phyloP scores from a whole-genome alignment of 192 early-diverging fungal species.

The Coemansia sp. region DNA sequence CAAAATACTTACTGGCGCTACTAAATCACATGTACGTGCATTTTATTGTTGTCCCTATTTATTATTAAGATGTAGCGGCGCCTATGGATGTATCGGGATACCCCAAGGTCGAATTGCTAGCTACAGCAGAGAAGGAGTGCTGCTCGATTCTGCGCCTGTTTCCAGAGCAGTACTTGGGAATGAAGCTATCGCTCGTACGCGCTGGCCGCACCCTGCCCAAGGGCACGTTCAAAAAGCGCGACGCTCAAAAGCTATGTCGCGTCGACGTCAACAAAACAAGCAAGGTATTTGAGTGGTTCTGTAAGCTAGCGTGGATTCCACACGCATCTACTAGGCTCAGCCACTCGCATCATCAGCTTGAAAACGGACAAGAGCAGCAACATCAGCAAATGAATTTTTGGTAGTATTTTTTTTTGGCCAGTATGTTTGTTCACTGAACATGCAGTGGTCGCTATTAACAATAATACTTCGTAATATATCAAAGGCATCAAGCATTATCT shows the following conservation, averaged over 20 bases:
- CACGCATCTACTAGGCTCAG: slow-evolving; percentile 15
- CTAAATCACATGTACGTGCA: slow-evolving; percentile 13
- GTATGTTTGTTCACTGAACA: not conserved
- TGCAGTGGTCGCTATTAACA: not conserved
- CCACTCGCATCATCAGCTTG: not conserved
- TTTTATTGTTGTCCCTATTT: slow-evolving; percentile 5
- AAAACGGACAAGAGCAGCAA: not conserved
- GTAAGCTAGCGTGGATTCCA: slow-evolving; percentile 82
- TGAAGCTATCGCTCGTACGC: slow-evolving; percentile 50
- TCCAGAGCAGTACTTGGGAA: slow-evolving; percentile 47
- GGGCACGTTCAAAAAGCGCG: slow-evolving; percentile 69
- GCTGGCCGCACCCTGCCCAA: slow-evolving; percentile 41
- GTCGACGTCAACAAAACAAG: slow-evolving; percentile 93
- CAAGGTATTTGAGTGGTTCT: slow-evolving; percentile 89
- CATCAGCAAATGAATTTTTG: not conserved
- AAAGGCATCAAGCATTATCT: not conserved
- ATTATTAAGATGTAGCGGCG: slow-evolving; percentile 33
- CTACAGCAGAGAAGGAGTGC: slow-evolving; percentile 48
- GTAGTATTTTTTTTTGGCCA: not conserved
- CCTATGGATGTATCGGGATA: slow-evolving; percentile 49
- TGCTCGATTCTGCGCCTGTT: slow-evolving; percentile 49
- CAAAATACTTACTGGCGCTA: not conserved
- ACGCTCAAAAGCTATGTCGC: slow-evolving; percentile 87
- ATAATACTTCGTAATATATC: not conserved
- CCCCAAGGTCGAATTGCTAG: slow-evolving; percentile 34